phyloP scores from a whole-genome alignment of 257 asterid genomes.

The Hygrophila difformis region DNA sequence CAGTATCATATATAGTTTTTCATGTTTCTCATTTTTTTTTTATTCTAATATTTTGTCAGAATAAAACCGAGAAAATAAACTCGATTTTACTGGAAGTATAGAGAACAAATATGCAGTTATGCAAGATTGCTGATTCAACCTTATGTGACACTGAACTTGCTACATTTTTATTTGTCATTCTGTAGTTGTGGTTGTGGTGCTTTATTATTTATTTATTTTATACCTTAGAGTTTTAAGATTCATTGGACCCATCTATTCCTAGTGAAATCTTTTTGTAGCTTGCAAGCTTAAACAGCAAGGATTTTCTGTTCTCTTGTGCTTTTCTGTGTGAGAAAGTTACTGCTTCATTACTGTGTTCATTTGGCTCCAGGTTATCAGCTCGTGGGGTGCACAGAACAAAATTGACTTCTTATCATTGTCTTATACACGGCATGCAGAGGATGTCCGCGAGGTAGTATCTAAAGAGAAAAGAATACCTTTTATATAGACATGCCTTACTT shows the following conservation, averaged over 20 bases:
- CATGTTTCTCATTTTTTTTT: too few relatives aligned
- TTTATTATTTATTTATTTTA: not conserved
- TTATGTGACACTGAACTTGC: not conserved
- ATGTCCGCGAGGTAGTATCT: slow-evolving; percentile 70
- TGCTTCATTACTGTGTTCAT: slow-evolving; percentile 3
- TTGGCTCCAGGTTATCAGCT: slow-evolving; percentile 58
- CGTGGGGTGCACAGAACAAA: slow-evolving; percentile 87
- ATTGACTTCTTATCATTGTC: slow-evolving; percentile 81
- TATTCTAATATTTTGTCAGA: too few relatives aligned
- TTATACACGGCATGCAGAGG: slow-evolving; percentile 83
- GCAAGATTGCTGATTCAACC: not conserved
- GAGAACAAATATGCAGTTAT: not conserved
- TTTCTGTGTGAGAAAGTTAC: too few relatives aligned
- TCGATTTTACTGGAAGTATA: not conserved
- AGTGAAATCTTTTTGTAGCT: not conserved
- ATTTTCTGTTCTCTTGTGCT: not conserved
- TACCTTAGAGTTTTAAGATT: too few relatives aligned
- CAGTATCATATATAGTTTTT: too few relatives aligned
- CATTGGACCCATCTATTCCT: not conserved
- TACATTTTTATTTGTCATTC: not conserved
- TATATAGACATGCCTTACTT: not conserved
- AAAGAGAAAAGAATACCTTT: not conserved
- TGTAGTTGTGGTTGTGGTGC: not conserved
- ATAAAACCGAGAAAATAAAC: slow-evolving; percentile 1
- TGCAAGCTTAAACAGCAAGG: slow-evolving; percentile 2